Base-by-base conservation (phyloP, 345 rosid species). In the Ceriops zippeliana region DNA sequence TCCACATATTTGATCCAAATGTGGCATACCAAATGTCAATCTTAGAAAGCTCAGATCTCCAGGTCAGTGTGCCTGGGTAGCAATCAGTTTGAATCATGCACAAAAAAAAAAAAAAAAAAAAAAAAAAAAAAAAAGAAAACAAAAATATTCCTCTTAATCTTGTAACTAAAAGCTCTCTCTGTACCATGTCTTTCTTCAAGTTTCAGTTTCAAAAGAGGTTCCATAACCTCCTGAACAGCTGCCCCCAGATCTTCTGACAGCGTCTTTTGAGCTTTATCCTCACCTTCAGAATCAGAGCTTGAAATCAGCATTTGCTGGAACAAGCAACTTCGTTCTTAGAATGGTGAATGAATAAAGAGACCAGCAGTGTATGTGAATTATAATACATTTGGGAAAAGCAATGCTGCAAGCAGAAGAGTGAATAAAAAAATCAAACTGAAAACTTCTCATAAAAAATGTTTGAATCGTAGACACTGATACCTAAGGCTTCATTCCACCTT, bases 1-100 rank as follows among this genome's bases (percentile, higher is more conserved):
- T 84, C 93, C 97, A 85, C 89, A 93, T 85, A 82, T 84, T 93
- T 63, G 91, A 89, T 65, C 98, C 98, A 79, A 52, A 93, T 76
- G 83, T 30, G 59, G 97, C 97, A 83, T 93, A 90, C 91, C 93
- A 93, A 71, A 93, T 32, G 34, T 87, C 93, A 67, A 74, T 69
- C 70, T 82, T 89, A 20, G 97, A 81, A 5, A 86, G 83, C 69
- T 79, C 88, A 38, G 86, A 74, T 78, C 96, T 84, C 98, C 97
- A 91, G 11, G 75, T 31, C 47, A 65, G 58, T 63, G 82, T 67
- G 56, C 46, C 71, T 64, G 58, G 32, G 54, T 85, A 71, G 84
- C 76, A 63, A 61, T 63, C 27, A 52, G 20, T 64, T 49, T 35
- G 20, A 31, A 65, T 62, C 28, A 53, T 6, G 27, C 34, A 63